Evolutionary conservation across 768 basidiomycete genomes (phyloP).

Genomic region (Gymnopilus junonius): DNA sequence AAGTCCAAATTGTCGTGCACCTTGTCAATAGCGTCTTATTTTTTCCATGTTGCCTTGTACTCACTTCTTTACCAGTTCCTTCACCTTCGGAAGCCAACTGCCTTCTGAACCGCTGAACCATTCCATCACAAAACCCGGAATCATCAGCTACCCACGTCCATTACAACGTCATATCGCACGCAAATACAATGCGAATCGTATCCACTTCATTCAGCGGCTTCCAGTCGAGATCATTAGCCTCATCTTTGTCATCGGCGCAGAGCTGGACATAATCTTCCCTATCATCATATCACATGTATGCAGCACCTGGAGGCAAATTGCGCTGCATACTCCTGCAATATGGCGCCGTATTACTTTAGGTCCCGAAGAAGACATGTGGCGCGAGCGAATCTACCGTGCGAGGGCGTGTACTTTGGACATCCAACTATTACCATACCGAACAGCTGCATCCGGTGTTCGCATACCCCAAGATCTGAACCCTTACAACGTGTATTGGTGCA

Average conservation of each 20-base stretch:
- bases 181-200: slow-evolving; percentile 17
- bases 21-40: slow-evolving; percentile 26
- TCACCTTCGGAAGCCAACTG: neutral
- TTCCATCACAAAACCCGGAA: slow-evolving; percentile 10
- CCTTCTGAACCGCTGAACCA: slow-evolving; percentile 1
- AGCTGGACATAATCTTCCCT: slow-evolving; percentile 60
- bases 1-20: slow-evolving; percentile 37
- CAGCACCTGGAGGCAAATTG: slow-evolving; percentile 62
- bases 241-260: slow-evolving; percentile 64
- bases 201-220: slow-evolving; percentile 59
- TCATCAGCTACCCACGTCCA: slow-evolving; percentile 41
- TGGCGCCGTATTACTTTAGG: slow-evolving; percentile 66
- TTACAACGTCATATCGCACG: slow-evolving; percentile 34
- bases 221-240: slow-evolving; percentile 68
- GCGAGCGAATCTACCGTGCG: slow-evolving; percentile 62
- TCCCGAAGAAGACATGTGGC: slow-evolving; percentile 60
- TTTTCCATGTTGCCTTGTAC: neutral
- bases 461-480: slow-evolving; percentile 42
- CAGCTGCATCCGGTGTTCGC: slow-evolving; percentile 26
- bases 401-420: slow-evolving; percentile 66
- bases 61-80: neutral
- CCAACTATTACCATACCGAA: slow-evolving; percentile 43
- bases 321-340: slow-evolving; percentile 61
- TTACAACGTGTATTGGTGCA: slow-evolving; percentile 59
- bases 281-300: slow-evolving; percentile 73